Evolutionary conservation across 495 filamentous ascomycete species (phyloP), one percentile per base, ranked within the genome.

Genomic region (Lophiostoma macrostomum): DNA sequence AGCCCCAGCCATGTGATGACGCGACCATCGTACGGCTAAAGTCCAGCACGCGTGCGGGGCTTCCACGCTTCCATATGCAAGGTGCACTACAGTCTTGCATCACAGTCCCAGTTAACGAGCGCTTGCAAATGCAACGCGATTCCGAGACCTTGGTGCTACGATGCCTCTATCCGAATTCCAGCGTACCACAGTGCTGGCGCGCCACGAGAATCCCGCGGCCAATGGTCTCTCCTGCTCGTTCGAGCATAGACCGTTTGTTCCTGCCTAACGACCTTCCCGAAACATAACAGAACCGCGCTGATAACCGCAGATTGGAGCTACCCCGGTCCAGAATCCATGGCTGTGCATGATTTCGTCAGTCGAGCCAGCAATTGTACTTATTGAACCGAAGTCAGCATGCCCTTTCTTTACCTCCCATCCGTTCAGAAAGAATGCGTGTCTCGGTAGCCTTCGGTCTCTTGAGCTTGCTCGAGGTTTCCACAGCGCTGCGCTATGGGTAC

Each of bases 231-330:
- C 53, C 53, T 56, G 53, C 53, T 49, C 2, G 24, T 49, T 49
- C 18, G 27, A 49, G 53, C 0, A 8, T 49, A 49, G 43, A 27
- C 27, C 35, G 27, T 16, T n/a, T 6, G 23, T 49, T 41, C 34
- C 25, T 48, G 14, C 42, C 31, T 34, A 40, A 24, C 32, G 42
- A 56, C 53, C 53, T 56, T 41, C 53, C 53, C 24, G 37, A 56
- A 49, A 43, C 53, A 56, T 27, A 30, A 14, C 27, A 2, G 37
- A 25, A 8, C 49, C 13, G 22, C 36, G 16, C n/a, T 11, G 35
- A 34, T 56, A 49, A 43, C 25, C 44, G 30, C 51, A 22, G 20
- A 16, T 39, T 24, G 18, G 39, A 44, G 53, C 53, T 56, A 47
- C 34, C 40, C 51, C 25, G 28, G 51, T 27, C 19, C n/a, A 19